Base-by-base conservation (phyloP, 1,284 basidiomycete genomes). In the Apiotrichum gamsii region DNA sequence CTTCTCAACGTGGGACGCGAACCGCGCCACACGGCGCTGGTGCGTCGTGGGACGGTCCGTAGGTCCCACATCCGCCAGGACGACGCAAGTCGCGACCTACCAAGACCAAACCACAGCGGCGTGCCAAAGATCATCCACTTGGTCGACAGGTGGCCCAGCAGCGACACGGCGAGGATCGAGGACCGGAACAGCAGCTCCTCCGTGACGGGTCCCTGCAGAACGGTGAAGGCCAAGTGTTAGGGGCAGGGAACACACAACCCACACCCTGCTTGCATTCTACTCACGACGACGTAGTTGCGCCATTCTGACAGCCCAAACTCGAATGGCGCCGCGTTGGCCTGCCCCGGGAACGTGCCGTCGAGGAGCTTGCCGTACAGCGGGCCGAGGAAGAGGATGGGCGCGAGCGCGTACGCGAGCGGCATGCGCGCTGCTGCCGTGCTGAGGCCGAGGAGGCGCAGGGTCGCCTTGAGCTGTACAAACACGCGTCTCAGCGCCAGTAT, bases 141-240 rank as follows among this genome's bases (percentile, higher is more conserved):
- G 18, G 61, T 74, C 0, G 79, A 77, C 1, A 78, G 75, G n/a
- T 81, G 80, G 0, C 82, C 79, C 29, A 90, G 76, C 45, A 83
- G 75, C 52, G 88, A 86, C 1, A 83, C 77, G 2, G 82, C 74
- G 18, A 96, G 75, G 35, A 94, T 79, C 64, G 88, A 91, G 0
- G 85, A 83, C 21, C 95, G 78, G 66, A 96, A 98, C 3, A 91
- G 87, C 20, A 96, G 60, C 67, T 98, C 94, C 73, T 98, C 94
- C 0, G 91, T 91, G 28, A 90, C 67, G 0, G 94, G 94, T 0
- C 82, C 91, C 87, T 93, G 55, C 0, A 28, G n/a, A n/a, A n/a
- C n/a, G n/a, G n/a, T n/a, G n/a, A n/a, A n/a, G n/a, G n/a, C n/a
- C n/a, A n/a, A n/a, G n/a, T n/a, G n/a, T n/a, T n/a, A n/a, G n/a